phyloP scores from a whole-genome alignment of 192 early-diverging fungal genomes.

The Chytriomyces hyalinus region DNA sequence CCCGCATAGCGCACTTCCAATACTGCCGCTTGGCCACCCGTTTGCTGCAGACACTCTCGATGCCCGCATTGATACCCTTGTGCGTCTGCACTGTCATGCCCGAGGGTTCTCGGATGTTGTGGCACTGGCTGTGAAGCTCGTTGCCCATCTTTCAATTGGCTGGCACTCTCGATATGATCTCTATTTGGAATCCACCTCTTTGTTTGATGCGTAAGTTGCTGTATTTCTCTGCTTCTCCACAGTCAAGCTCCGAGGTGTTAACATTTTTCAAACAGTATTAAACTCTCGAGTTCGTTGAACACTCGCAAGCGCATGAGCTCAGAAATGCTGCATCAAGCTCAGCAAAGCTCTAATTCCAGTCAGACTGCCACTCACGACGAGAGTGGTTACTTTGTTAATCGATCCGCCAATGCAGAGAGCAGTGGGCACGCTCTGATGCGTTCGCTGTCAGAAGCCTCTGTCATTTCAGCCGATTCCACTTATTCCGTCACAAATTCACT shows the following conservation, averaged over 20 bases:
- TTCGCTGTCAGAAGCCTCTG: slow-evolving; percentile 19
- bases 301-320: neutral
- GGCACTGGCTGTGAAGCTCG: neutral
- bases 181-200: neutral
- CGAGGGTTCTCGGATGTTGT: neutral
- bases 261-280: neutral
- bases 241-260: too few relatives aligned
- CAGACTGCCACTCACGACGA: neutral
- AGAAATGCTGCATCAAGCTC: neutral
- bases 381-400: neutral
- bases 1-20: too few relatives aligned
- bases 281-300: neutral
- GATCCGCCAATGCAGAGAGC: neutral
- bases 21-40: too few relatives aligned
- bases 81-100: neutral
- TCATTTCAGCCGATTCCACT: neutral
- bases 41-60: neutral
- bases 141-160: neutral
- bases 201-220: neutral
- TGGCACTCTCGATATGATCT: neutral
- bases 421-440: neutral
- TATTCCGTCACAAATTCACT: neutral
- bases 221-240: neutral
- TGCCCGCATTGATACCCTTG: neutral
- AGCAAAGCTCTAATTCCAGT: neutral